These are phyloP conservation scores for Phlebopus sp. DNA, from an alignment of 1,284 basidiomycete genomes.

Conservation along the genomic window DNA sequence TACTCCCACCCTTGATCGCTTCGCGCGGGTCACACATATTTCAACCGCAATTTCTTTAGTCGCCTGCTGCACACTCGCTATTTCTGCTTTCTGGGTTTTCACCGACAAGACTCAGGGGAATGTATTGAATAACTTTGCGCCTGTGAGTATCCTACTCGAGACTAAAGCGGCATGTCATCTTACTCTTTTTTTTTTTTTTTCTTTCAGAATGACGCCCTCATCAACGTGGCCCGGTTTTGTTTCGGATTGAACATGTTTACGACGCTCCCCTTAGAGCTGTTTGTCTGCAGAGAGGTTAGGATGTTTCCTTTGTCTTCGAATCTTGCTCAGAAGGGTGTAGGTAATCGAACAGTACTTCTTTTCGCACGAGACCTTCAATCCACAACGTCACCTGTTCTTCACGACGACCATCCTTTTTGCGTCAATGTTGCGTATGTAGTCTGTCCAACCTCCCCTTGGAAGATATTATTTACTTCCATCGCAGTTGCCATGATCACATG, in stretches of 20 bases:
- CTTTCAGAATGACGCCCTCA: conserved; percentile 77
- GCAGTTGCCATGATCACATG: conserved; percentile 90
- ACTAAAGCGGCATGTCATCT: conserved; percentile 11
- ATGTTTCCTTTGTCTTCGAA: neutral
- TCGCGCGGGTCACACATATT: conserved; percentile 90
- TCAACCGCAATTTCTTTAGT: conserved; percentile 82
- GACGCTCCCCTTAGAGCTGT: conserved; percentile 88
- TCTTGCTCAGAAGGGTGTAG: conserved; percentile 36
- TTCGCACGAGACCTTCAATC: conserved; percentile 76
- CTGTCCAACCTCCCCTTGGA: neutral
- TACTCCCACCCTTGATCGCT: conserved; percentile 93
- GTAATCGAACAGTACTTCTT: conserved; percentile 94
- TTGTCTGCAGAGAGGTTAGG: conserved; percentile 87
- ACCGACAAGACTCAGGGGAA: conserved; percentile 94
- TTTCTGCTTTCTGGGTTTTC: conserved; percentile 93
- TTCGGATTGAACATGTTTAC: conserved; percentile 99
- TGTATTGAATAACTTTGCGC: conserved; percentile 88
- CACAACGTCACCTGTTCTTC: conserved; percentile 86
- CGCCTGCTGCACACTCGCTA: conserved; percentile 79
- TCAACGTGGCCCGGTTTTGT: conserved; percentile 92
- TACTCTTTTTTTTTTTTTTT: too few species aligned
- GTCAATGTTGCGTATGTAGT: conserved; percentile 74
- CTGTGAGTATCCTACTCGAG: conserved; percentile 39
- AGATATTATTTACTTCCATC: neutral
- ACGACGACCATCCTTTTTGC: conserved; percentile 83